Evolutionary conservation across 371 early-diverging fungal species (phyloP).

Genomic region (Apophysomyces sp.): DNA sequence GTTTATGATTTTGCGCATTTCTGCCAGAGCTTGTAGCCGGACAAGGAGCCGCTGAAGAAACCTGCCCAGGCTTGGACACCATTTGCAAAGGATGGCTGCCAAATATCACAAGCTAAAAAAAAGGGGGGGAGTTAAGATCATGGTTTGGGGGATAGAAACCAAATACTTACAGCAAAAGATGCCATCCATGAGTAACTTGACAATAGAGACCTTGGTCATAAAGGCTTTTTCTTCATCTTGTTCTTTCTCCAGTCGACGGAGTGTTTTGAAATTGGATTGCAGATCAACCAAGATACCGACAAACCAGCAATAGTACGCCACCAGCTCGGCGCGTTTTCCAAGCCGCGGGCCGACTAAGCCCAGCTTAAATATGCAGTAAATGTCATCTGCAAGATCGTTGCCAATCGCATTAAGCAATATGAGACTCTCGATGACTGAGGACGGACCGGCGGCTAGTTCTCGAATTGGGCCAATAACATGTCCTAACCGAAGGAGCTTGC

Average conservation of each 20-base stretch:
- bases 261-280: slow-evolving; percentile 8
- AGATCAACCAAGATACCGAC: slow-evolving; percentile 55
- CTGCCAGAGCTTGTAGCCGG: slow-evolving; percentile 66
- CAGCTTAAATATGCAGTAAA: slow-evolving; percentile 69
- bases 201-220: slow-evolving; percentile 48
- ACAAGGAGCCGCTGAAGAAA: slow-evolving; percentile 63
- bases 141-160: background rate
- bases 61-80: slow-evolving; percentile 76
- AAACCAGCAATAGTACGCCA: slow-evolving; percentile 63
- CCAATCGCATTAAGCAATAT: slow-evolving; percentile 43
- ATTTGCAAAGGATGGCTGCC: slow-evolving; percentile 60
- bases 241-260: slow-evolving; percentile 9
- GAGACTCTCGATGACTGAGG: slow-evolving; percentile 5
- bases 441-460: slow-evolving; percentile 21
- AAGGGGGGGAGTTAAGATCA: slow-evolving; percentile 19
- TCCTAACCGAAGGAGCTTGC: slow-evolving; percentile 72
- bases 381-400: slow-evolving; percentile 78
- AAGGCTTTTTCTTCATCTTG: slow-evolving; percentile 35
- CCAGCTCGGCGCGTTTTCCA: slow-evolving; percentile 48
- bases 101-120: slow-evolving; percentile 64
- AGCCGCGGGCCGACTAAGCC: slow-evolving; percentile 50
- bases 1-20: slow-evolving; percentile 30
- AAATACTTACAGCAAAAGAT: slow-evolving; percentile 63
- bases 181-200: slow-evolving; percentile 61
- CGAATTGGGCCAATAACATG: slow-evolving; percentile 62